Evolutionary conservation across 83 land plant genomes (phyloP).

Genomic region (Thuja plicata): DNA sequence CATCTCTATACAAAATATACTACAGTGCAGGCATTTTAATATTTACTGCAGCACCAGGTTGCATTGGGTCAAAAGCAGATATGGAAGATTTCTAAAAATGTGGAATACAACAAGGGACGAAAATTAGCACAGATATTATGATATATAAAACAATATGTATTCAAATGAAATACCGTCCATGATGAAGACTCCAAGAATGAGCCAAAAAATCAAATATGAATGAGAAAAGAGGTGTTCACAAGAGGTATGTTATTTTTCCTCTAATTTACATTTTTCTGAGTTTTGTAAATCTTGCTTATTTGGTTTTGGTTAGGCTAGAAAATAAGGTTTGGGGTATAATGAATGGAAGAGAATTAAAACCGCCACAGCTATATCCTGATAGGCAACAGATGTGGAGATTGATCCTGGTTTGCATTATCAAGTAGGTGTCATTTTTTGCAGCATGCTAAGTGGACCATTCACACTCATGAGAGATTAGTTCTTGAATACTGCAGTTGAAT

Average conservation of each 20-base stretch:
- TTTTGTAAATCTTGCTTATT: background rate
- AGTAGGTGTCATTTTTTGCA: too few relatives aligned
- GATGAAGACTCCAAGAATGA: background rate
- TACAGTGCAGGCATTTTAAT: background rate
- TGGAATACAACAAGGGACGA: background rate
- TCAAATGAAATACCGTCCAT: background rate
- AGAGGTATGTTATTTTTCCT: background rate
- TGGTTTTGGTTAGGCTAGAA: background rate
- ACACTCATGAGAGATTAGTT: too few relatives aligned
- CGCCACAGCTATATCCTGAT: too few relatives aligned
- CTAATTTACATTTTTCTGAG: background rate
- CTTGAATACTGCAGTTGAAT: too few relatives aligned
- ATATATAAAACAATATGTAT: background rate
- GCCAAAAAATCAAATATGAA: background rate
- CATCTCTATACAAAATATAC: background rate
- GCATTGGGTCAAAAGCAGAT: background rate
- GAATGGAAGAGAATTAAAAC: background rate
- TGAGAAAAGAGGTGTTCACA: background rate
- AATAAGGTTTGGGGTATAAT: background rate
- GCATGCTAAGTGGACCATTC: too few relatives aligned
- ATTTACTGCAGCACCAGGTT: background rate
- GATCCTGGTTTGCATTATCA: too few relatives aligned
- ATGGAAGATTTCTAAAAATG: background rate
- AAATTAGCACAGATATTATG: background rate
- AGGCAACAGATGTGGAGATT: too few relatives aligned